Conservation (phyloP, 2,329 filamentous ascomycete genomes). For the Sodiomyces alkalinus region DNA sequence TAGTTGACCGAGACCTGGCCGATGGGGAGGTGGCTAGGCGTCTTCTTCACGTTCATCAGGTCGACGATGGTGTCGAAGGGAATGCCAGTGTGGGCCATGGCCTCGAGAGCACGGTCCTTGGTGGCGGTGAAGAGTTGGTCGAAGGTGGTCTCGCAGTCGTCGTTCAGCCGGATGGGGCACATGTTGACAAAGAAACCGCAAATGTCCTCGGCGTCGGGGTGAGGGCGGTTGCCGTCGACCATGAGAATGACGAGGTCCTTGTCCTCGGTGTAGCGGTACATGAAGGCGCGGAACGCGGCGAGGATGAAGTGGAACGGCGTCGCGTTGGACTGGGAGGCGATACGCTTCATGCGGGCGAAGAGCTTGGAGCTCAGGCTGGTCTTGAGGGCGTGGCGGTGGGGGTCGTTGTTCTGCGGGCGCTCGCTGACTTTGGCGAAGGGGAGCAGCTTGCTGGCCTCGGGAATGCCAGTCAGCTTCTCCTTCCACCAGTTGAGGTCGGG, state of each 20-base stretch:
- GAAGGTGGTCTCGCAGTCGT: slow-evolving; percentile 10
- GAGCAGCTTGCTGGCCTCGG: slow-evolving; percentile 9
- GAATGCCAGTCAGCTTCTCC: slow-evolving; percentile 8
- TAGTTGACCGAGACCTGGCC: slow-evolving; percentile 13
- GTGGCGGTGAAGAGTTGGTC: slow-evolving; percentile 11
- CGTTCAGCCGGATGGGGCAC: slow-evolving; percentile 10
- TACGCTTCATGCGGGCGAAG: slow-evolving; percentile 12
- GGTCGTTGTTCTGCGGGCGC: slow-evolving; percentile 9
- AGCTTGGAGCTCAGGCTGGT: slow-evolving; percentile 10
- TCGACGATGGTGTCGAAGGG: slow-evolving; percentile 13
- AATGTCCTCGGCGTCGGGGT: slow-evolving; percentile 10
- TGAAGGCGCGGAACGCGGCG: slow-evolving; percentile 12
- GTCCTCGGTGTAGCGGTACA: slow-evolving; percentile 11
- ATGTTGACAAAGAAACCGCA: slow-evolving; percentile 13
- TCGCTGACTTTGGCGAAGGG: slow-evolving; percentile 11
- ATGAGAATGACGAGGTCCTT: slow-evolving; percentile 11
- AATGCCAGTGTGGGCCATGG: slow-evolving; percentile 10
- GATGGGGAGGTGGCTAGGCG: slow-evolving; percentile 10
- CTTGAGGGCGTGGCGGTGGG: slow-evolving; percentile 8
- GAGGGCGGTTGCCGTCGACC: slow-evolving; percentile 12
- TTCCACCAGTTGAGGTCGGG: slow-evolving; percentile 13
- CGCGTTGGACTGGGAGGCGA: slow-evolving; percentile 9
- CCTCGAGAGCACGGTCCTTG: slow-evolving; percentile 9
- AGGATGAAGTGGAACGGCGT: slow-evolving; percentile 13
- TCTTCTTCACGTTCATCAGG: slow-evolving; percentile 10